These are phyloP conservation scores for Aspergillus intermedius DNA, from an alignment of 2,329 filamentous ascomycete genomes.

Conservation along the genomic window DNA sequence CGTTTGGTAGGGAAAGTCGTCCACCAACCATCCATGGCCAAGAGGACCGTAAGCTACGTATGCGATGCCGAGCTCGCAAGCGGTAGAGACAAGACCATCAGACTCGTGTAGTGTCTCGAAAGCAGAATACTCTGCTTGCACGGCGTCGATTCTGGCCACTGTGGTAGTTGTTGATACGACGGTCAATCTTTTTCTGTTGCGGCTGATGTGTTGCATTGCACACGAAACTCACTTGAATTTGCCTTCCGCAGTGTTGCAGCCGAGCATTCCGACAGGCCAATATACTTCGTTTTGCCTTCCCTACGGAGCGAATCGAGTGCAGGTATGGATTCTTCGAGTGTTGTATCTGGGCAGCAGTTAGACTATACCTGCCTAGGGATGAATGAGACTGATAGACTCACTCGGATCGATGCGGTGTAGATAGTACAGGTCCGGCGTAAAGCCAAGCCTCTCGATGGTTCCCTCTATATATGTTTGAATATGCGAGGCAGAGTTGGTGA, in stretches of 20 bases:
- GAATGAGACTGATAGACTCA: constrained; percentile 12
- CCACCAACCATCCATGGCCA: constrained; percentile 44
- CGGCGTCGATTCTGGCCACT: constrained; percentile 44
- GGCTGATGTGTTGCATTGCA: not conserved
- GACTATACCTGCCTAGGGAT: not conserved
- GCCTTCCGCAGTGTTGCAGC: constrained; percentile 41
- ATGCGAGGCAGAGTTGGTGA: constrained; percentile 43
- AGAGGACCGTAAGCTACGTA: constrained; percentile 44
- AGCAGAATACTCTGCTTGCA: constrained; percentile 43
- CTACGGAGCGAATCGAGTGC: constrained; percentile 43
- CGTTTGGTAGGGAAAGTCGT: constrained; percentile 37
- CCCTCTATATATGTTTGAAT: constrained; percentile 46
- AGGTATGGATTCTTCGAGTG: constrained; percentile 43
- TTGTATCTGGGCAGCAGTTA: constrained; percentile 27
- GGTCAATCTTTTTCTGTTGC: too few species aligned
- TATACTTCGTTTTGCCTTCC: constrained; percentile 45
- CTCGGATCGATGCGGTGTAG: constrained; percentile 42
- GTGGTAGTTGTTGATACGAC: constrained; percentile 1
- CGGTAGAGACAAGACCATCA: constrained; percentile 36
- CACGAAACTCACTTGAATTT: constrained; percentile 33
- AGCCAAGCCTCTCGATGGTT: constrained; percentile 45
- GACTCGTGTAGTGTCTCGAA: constrained; percentile 39
- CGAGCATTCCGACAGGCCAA: constrained; percentile 45
- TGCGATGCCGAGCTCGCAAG: constrained; percentile 36
- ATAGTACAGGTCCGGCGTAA: constrained; percentile 43